Conservation (phyloP, 2,329 filamentous ascomycete species). For the Dothideomycetes sp. region DNA sequence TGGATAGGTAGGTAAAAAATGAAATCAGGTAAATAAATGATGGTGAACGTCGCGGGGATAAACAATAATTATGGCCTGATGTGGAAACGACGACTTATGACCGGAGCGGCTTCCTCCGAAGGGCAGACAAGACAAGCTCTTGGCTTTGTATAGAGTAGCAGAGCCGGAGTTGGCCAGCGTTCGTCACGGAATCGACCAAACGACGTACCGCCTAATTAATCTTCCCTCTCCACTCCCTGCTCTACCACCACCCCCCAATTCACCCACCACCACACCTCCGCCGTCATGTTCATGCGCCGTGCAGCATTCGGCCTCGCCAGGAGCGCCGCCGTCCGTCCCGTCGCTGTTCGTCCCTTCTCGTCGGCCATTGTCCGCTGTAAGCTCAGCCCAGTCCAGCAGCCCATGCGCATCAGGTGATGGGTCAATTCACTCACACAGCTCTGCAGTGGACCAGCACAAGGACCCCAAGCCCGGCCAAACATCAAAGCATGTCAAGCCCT, state of each 20-base stretch:
- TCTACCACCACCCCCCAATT: not conserved
- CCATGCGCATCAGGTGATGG: too few species aligned
- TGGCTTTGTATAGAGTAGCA: not conserved
- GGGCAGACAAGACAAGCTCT: not conserved
- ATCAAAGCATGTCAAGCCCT: slow-evolving; percentile 34
- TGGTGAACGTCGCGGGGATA: too few species aligned
- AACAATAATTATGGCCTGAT: not conserved
- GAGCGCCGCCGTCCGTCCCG: slow-evolving; percentile 33
- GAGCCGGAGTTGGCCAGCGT: not conserved
- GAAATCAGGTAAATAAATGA: too few species aligned
- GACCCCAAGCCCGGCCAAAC: slow-evolving; percentile 30
- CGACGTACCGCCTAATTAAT: not conserved
- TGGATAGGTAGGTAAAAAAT: too few species aligned
- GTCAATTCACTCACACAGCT: slow-evolving; percentile 23
- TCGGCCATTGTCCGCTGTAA: slow-evolving; percentile 39
- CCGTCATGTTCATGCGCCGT: slow-evolving; percentile 41
- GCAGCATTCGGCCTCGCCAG: slow-evolving; percentile 39
- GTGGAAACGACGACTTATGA: not conserved
- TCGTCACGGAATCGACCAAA: not conserved
- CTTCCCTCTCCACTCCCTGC: not conserved
- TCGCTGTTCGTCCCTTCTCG: slow-evolving; percentile 38
- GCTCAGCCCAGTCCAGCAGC: too few species aligned
- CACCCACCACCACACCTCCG: slow-evolving; percentile 16
- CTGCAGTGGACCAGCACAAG: slow-evolving; percentile 21
- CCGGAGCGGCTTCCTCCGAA: not conserved